phyloP scores from a whole-genome alignment of 2,329 filamentous ascomycete genomes.

The Escovopsis sp. region DNA sequence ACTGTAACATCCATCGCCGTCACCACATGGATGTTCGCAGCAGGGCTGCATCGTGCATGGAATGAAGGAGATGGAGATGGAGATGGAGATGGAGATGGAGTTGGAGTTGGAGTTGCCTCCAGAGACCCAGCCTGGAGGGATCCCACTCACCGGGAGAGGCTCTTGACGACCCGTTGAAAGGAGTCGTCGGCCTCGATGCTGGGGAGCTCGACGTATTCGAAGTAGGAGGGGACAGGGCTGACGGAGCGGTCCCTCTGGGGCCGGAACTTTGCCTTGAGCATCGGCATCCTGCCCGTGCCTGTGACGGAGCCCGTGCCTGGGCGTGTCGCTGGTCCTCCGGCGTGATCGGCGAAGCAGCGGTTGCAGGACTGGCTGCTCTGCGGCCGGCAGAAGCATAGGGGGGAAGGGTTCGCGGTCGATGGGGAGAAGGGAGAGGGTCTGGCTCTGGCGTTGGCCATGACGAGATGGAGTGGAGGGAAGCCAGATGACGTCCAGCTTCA shows the following conservation, averaged over 20 bases:
- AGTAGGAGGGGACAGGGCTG: slow-evolving; percentile 19
- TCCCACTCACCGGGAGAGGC: slow-evolving; percentile 44
- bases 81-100: neutral
- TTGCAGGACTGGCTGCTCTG: neutral
- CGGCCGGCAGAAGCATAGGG: neutral
- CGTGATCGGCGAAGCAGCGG: neutral
- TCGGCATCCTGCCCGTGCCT: slow-evolving; percentile 15
- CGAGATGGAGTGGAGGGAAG: neutral
- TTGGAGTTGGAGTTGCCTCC: too few species aligned
- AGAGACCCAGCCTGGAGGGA: too few species aligned
- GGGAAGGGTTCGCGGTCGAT: neutral
- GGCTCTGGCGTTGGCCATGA: neutral
- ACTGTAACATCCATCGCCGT: too few species aligned
- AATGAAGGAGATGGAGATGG: too few species aligned
- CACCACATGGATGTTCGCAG: neutral
- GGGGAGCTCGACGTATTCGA: slow-evolving; percentile 29
- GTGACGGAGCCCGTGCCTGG: neutral
- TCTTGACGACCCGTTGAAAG: slow-evolving; percentile 50
- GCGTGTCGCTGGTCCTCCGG: neutral
- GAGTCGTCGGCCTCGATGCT: slow-evolving; percentile 40
- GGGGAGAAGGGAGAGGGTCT: neutral
- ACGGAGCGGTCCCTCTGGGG: slow-evolving; percentile 17
- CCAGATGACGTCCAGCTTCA: too few species aligned
- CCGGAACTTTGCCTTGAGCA: slow-evolving; percentile 20
- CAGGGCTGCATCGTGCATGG: neutral